phyloP scores from a whole-genome alignment of 1,284 basidiomycete genomes.

The Kalmanozyma brasiliensis region DNA sequence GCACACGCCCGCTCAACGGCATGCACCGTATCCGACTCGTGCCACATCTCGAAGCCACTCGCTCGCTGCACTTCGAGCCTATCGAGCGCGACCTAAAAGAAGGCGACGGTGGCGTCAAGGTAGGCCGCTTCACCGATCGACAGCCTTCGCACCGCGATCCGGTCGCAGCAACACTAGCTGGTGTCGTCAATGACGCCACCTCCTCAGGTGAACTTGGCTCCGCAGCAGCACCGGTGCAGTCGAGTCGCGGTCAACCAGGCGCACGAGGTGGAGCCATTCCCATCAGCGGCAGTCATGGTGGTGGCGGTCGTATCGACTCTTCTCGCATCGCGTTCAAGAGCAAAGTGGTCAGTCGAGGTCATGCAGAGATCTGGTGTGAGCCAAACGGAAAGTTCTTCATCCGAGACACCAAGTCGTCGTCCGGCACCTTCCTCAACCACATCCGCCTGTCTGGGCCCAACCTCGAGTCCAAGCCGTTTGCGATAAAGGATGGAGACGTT shows the following conservation, averaged over 20 bases:
- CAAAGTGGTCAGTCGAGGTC: slow-evolving; percentile 92
- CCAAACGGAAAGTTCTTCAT: slow-evolving; percentile 79
- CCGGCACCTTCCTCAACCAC: slow-evolving; percentile 96
- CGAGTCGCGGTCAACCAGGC: slow-evolving; percentile 41
- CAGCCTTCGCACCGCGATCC: slow-evolving; percentile 32
- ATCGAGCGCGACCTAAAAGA: slow-evolving; percentile 81
- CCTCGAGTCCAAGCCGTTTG: slow-evolving; percentile 77
- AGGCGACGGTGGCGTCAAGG: slow-evolving; percentile 75
- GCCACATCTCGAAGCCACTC: slow-evolving; percentile 88
- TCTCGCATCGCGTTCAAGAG: slow-evolving; percentile 83
- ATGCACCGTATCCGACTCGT: slow-evolving; percentile 79
- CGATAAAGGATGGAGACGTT: slow-evolving; percentile 92
- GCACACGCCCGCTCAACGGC: slow-evolving; percentile 44
- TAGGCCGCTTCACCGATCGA: slow-evolving; percentile 88
- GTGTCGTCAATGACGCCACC: slow-evolving; percentile 6
- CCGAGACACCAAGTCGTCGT: slow-evolving; percentile 87
- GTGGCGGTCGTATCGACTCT: slow-evolving; percentile 57
- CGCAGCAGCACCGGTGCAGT: slow-evolving; percentile 5
- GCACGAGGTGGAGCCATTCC: slow-evolving; percentile 46
- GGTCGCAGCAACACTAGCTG: slow-evolving; percentile 8
- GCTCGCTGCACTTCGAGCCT: slow-evolving; percentile 91
- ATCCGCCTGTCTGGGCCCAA: slow-evolving; percentile 86
- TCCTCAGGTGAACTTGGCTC: slow-evolving; percentile 20
- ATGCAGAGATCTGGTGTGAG: slow-evolving; percentile 92
- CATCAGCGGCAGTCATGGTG: slow-evolving; percentile 72